Base-by-base conservation (phyloP, 2,329 filamentous ascomycete species). In the Cercospora canescens region DNA sequence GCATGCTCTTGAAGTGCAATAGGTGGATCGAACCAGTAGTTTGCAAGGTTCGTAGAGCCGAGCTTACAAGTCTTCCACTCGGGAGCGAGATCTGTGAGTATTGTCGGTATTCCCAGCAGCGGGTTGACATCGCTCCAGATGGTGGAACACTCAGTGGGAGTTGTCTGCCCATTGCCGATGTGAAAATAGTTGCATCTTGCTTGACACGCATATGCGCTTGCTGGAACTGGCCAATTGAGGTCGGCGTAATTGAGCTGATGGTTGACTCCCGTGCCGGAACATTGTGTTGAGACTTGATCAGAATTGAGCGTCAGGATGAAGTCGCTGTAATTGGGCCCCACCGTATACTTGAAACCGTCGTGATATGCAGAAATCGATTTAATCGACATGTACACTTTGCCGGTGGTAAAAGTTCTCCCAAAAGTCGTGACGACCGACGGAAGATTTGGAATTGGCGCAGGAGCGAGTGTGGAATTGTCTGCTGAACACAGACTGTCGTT, bases 181-280 rank as follows among this genome's bases (percentile, higher is more conserved):
- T 45, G 18, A 45, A 45, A 12, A 4, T 12, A 24, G 8, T 24
- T 45, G 60, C 67, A 67, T 11, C 56, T 55, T 28, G 62, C 34
- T 60, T 71, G 71, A 48, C 72, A 74, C 14, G 30, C 66, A 58
- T 72, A 74, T 4, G 71, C 73, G 28, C 67, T 71, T 4, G 70
- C 71, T 9, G 71, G 60, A 4, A 74, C 72, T 37, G 73, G 71
- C 64, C 67, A 73, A 9, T 74, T 72, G 5, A 75, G 55, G 28
- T 74, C 71, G 2, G 70, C 71, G 32, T 65, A 75, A 24, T 71
- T 65, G 0, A 73, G 16, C 16, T 60, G 14, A 62, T 37, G 32
- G 6, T 21, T 41, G 14, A 21, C 14, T 7, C 56, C 48, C 24
- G 34, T 37, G 12, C 68, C 73, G 8, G 58, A 54, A 55, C 72